Conservation (phyloP, 257 asterid genomes). For the Mentha longifolia region DNA sequence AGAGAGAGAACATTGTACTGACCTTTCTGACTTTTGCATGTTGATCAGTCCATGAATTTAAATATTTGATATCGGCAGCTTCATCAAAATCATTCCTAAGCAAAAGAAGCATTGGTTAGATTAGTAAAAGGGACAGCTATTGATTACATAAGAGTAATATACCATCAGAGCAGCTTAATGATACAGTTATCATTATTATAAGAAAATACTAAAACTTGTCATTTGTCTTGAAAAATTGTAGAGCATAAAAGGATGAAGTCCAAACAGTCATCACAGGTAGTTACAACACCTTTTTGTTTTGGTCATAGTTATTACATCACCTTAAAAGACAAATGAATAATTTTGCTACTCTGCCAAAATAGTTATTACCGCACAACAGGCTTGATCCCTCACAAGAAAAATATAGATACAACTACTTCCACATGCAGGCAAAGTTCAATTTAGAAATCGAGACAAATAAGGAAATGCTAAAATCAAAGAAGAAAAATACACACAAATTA, state of each 20-base stretch:
- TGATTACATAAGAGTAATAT: slow-evolving; percentile 26
- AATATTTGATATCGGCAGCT: slow-evolving; percentile 42
- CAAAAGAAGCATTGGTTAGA: slow-evolving; percentile 39
- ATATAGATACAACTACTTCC: neutral
- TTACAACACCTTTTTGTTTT: neutral
- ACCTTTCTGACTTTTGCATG: slow-evolving; percentile 62
- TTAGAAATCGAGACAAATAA: neutral
- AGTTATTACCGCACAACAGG: neutral
- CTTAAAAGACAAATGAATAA: slow-evolving; percentile 20
- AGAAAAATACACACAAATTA: neutral
- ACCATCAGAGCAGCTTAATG: slow-evolving; percentile 24
- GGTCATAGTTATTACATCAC: neutral
- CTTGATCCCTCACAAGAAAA: slow-evolving; percentile 8
- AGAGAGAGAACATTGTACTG: slow-evolving; percentile 34
- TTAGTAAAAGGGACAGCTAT: slow-evolving; percentile 34
- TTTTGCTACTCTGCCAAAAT: slow-evolving; percentile 8
- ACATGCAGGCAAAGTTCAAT: slow-evolving; percentile 1
- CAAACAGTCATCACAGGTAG: slow-evolving; percentile 15
- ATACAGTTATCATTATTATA: neutral
- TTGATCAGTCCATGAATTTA: slow-evolving; percentile 64
- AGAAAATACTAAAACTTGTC: neutral
- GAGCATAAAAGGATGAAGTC: neutral
- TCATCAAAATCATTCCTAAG: slow-evolving; percentile 50
- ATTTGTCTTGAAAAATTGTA: neutral
- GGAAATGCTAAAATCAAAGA: neutral